A percentile compares a stretch with the other conserved stretches of the same genome.
phyloP scores from a whole-genome alignment of 495 filamentous ascomycete species.

The Bacidia rubella region DNA sequence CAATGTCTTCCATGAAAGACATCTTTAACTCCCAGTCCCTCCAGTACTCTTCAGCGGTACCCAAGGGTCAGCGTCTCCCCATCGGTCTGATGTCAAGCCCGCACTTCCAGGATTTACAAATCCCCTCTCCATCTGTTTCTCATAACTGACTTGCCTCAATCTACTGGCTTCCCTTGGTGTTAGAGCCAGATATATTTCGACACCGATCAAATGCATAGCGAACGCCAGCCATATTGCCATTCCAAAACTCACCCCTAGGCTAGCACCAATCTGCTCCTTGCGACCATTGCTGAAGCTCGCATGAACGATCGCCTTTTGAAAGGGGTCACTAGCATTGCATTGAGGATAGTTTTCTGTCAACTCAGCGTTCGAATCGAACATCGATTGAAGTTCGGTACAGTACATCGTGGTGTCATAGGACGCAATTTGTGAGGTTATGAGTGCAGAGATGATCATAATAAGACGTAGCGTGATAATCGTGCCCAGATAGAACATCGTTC shows the following conservation, averaged over 20 bases:
- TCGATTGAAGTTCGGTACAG: constrained; percentile 32
- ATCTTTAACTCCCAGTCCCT: too few species aligned
- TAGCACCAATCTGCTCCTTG: constrained; percentile 23
- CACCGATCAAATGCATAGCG: constrained; percentile 29
- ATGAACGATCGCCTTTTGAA: constrained; percentile 19
- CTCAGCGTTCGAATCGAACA: constrained; percentile 18
- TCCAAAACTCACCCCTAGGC: constrained; percentile 29
- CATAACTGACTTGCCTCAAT: constrained; percentile 34
- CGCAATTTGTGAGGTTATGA: constrained; percentile 21
- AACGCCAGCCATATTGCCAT: constrained; percentile 32
- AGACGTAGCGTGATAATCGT: constrained; percentile 35
- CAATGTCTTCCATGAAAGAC: too few species aligned
- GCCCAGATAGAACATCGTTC: constrained; percentile 34
- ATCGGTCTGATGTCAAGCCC: constrained; percentile 31
- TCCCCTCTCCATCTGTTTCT: constrained; percentile 37
- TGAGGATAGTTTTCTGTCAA: constrained; percentile 23
- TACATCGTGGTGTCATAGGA: constrained; percentile 24
- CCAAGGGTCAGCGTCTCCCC: constrained; percentile 30
- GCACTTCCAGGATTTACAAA: constrained; percentile 32
- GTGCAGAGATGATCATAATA: constrained; percentile 26
- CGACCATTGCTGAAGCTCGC: constrained; percentile 19
- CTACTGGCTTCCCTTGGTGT: constrained; percentile 37
- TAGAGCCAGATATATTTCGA: constrained; percentile 38
- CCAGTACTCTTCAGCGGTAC: background rate
- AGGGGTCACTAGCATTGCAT: constrained; percentile 23